These are phyloP conservation scores for Millerozyma acaciae DNA, from an alignment of 805 yeast genomes.

Conservation along the genomic window DNA sequence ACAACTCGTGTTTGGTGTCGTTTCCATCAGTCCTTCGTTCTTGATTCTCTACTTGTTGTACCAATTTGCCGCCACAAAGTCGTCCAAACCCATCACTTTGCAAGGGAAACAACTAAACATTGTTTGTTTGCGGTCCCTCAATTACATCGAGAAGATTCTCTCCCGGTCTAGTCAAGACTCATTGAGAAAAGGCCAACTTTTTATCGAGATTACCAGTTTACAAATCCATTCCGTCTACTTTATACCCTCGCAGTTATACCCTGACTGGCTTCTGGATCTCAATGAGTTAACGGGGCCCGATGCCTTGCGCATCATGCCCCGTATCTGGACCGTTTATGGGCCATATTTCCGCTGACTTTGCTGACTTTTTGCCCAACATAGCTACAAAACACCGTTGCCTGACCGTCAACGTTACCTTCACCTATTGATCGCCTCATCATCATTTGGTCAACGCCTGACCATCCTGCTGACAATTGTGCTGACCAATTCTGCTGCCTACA, in stretches of 20 bases:
- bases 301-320: slow-evolving; percentile 46
- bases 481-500: too few relatives aligned
- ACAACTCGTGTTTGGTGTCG: slow-evolving; percentile 88
- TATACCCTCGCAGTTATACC: slow-evolving; percentile 46
- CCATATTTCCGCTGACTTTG: slow-evolving; percentile 28
- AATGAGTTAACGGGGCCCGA: slow-evolving; percentile 46
- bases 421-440: too few relatives aligned
- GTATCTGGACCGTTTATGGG: slow-evolving; percentile 63
- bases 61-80: slow-evolving; percentile 29
- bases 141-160: slow-evolving; percentile 52
- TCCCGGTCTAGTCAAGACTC: slow-evolving; percentile 11
- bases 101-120: slow-evolving; percentile 31
- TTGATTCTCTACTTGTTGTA: slow-evolving; percentile 49
- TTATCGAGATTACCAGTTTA: slow-evolving; percentile 63
- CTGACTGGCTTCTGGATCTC: slow-evolving; percentile 62
- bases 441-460: too few relatives aligned
- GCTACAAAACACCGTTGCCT: too few relatives aligned
- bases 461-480: too few relatives aligned
- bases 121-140: slow-evolving; percentile 43
- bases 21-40: slow-evolving; percentile 81
- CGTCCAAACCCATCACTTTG: slow-evolving; percentile 25
- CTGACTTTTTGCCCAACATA: too few relatives aligned
- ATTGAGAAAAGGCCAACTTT: slow-evolving; percentile 47
- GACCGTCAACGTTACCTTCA: too few relatives aligned
- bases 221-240: slow-evolving; percentile 45